Evolutionary conservation across 2,329 filamentous ascomycete genomes (phyloP).

Genomic region (Aureobasidium pullulans): DNA sequence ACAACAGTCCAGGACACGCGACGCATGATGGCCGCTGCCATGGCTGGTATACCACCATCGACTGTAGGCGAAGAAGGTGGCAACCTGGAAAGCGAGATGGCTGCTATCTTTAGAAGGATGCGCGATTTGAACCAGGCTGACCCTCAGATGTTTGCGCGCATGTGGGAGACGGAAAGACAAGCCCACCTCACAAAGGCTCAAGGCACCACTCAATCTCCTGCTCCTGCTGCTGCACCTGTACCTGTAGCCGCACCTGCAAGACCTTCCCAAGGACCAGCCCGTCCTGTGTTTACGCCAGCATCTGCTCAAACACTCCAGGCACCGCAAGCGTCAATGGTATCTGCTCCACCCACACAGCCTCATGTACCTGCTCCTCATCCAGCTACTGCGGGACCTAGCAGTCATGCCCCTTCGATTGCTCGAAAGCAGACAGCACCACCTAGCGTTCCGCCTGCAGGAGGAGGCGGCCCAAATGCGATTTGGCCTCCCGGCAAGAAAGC

Average conservation of each 20-base stretch:
- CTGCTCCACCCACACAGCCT: background rate
- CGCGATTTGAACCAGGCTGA: conserved; percentile 49
- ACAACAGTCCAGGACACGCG: background rate
- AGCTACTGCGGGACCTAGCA: background rate
- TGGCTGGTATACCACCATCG: background rate
- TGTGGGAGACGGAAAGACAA: conserved; percentile 49
- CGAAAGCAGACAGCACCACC: background rate
- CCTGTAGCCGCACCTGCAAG: background rate
- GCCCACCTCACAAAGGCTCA: conserved; percentile 22
- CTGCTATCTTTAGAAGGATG: conserved; percentile 51
- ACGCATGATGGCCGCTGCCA: conserved; percentile 11
- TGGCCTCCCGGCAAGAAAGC: conserved; percentile 48
- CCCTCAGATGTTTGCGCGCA: conserved; percentile 45
- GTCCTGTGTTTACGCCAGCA: background rate
- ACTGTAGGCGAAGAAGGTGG: conserved; percentile 11
- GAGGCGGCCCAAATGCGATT: background rate
- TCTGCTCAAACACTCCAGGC: background rate
- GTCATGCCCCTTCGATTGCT: background rate
- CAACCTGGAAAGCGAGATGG: conserved; percentile 45
- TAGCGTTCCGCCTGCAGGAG: background rate
- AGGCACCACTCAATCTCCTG: background rate
- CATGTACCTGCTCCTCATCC: background rate
- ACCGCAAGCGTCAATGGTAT: background rate
- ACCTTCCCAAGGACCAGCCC: background rate
- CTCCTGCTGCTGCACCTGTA: background rate